Percentiles rank a stretch among this genome's conserved stretches.
phyloP scores from a whole-genome alignment of 371 early-diverging fungal species.

The Haplosporangium sp. region DNA sequence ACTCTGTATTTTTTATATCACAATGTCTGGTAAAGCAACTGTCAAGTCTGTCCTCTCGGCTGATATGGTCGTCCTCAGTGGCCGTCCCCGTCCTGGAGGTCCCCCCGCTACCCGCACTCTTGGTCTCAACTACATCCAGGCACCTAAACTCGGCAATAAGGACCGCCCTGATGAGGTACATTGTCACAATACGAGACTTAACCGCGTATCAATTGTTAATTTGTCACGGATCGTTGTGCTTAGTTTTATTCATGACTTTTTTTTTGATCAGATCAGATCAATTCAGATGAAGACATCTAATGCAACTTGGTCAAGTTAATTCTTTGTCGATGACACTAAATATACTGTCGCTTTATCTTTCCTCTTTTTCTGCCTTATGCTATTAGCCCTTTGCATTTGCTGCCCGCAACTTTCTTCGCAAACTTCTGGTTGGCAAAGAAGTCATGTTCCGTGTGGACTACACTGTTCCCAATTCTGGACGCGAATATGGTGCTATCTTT shows the following conservation, averaged over 20 bases:
- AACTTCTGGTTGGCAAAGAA: conserved; percentile 89
- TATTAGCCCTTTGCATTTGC: conserved; percentile 85
- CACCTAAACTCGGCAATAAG: conserved; percentile 89
- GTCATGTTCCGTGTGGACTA: conserved; percentile 88
- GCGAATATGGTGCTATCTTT: conserved; percentile 79
- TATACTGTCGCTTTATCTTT: not conserved
- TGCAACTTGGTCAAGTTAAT: not conserved
- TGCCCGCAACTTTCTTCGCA: conserved; percentile 90
- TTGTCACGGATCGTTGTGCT: too few relatives aligned
- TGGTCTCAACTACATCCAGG: conserved; percentile 84
- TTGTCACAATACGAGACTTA: too few relatives aligned
- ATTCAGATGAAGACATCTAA: not conserved
- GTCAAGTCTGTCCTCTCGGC: conserved; percentile 93
- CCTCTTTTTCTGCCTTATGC: not conserved
- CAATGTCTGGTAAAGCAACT: conserved; percentile 62
- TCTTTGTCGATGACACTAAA: not conserved
- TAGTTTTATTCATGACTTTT: too few relatives aligned
- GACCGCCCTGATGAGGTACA: conserved; percentile 85
- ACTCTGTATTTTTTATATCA: not conserved
- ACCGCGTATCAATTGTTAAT: too few relatives aligned
- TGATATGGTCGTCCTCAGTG: conserved; percentile 90
- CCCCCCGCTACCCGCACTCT: conserved; percentile 90
- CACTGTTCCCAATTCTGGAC: conserved; percentile 68
- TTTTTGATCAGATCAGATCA: conserved; percentile 21
- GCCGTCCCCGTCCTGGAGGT: conserved; percentile 78